Conservation (phyloP, 768 basidiomycete genomes). For the Panaeolus cyanescens region DNA sequence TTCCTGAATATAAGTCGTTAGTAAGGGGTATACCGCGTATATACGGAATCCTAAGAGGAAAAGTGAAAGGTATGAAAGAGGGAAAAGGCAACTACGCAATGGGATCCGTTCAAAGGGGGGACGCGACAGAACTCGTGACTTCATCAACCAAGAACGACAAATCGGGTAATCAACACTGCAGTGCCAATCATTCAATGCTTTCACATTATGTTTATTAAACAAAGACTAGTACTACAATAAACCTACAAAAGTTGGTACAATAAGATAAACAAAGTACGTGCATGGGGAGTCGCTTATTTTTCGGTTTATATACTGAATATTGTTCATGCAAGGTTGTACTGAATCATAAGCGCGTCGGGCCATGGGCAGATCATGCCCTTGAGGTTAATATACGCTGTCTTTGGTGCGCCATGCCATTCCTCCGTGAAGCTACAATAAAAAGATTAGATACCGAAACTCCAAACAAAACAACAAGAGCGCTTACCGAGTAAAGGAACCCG, state of each 20-base stretch:
- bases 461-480: conserved; percentile 7
- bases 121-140: conserved; percentile 22
- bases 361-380: conserved; percentile 41
- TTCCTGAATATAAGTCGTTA: neutral
- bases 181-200: conserved; percentile 19
- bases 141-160: conserved; percentile 30
- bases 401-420: conserved; percentile 29
- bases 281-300: neutral
- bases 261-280: neutral
- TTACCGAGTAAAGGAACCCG: conserved; percentile 41
- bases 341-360: conserved; percentile 44
- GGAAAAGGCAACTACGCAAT: conserved; percentile 9
- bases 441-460: neutral
- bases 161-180: conserved; percentile 20
- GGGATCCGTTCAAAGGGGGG: conserved; percentile 3
- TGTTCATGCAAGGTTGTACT: conserved; percentile 20
- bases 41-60: conserved; percentile 6
- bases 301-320: no score
- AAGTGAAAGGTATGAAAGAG: conserved; percentile 14
- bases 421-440: conserved; percentile 33
- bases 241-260: conserved; percentile 4
- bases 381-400: conserved; percentile 34
- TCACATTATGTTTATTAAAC: conserved; percentile 4
- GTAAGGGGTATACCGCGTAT: neutral
- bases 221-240: neutral